These are phyloP conservation scores for Cyphellophora attinorum DNA, from an alignment of 2,329 filamentous ascomycete genomes.

Conservation along the genomic window DNA sequence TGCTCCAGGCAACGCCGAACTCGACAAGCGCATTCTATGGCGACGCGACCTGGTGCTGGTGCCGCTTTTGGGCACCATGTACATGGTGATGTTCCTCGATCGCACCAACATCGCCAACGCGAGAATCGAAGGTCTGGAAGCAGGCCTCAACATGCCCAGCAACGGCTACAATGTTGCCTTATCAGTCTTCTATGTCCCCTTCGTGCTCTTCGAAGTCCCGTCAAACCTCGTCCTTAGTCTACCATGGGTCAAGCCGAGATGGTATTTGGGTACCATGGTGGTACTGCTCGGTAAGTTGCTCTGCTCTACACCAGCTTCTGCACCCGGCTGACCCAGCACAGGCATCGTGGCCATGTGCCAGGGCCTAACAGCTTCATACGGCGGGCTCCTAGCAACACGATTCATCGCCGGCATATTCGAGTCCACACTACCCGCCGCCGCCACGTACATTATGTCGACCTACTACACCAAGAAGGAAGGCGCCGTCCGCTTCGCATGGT, in stretches of 20 bases:
- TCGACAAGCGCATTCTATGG: conserved; percentile 7
- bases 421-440: conserved; percentile 31
- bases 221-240: conserved; percentile 54
- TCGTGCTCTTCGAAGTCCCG: conserved; percentile 51
- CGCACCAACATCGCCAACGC: conserved; percentile 69
- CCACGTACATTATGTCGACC: conserved; percentile 33
- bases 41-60: conserved; percentile 32
- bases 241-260: no score
- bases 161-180: conserved; percentile 35
- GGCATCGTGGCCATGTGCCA: conserved; percentile 40
- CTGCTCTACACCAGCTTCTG: conserved; percentile 22
- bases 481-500: conserved; percentile 33
- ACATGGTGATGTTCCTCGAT: conserved; percentile 57
- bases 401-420: conserved; percentile 36
- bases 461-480: conserved; percentile 36
- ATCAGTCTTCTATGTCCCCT: conserved; percentile 52
- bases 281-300: no score
- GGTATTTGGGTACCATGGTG: no score
- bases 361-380: conserved; percentile 31
- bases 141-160: conserved; percentile 37
- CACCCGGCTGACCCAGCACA: conserved; percentile 35
- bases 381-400: conserved; percentile 28
- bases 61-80: conserved; percentile 35
- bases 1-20: conserved; percentile 8
- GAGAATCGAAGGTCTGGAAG: conserved; percentile 52